Evolutionary conservation across 2,329 filamentous ascomycete species (phyloP).

Genomic region (Ascochyta viciae-villosae): DNA sequence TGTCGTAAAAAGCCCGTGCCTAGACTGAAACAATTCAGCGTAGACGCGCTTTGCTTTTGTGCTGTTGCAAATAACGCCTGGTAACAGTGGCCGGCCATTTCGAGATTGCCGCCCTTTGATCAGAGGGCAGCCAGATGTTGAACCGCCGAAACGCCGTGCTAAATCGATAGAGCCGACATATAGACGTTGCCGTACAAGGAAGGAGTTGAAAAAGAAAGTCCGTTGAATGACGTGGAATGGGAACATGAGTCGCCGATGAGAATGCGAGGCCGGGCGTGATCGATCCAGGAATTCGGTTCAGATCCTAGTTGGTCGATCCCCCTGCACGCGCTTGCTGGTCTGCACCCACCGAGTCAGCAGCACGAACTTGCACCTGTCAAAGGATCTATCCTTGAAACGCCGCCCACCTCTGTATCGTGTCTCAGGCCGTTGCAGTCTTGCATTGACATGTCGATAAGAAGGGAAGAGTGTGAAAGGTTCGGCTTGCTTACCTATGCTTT

Average conservation of each 20-base stretch:
- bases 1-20: constrained; percentile 32
- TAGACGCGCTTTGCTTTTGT: constrained; percentile 43
- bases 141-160: constrained; percentile 48
- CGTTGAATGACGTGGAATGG: constrained; percentile 16
- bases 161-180: constrained; percentile 38
- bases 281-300: constrained; percentile 18
- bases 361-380: constrained; percentile 23
- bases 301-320: constrained; percentile 35
- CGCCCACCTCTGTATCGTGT: constrained; percentile 7
- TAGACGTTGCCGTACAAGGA: constrained; percentile 18
- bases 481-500: constrained; percentile 49
- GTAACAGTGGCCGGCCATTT: constrained; percentile 29
- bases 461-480: background rate
- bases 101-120: constrained; percentile 32
- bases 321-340: constrained; percentile 29
- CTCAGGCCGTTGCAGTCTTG: constrained; percentile 17
- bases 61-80: constrained; percentile 29
- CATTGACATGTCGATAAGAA: background rate
- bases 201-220: constrained; percentile 17
- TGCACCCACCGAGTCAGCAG: constrained; percentile 35
- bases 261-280: constrained; percentile 20
- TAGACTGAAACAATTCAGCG: constrained; percentile 41
- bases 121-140: constrained; percentile 27
- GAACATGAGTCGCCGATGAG: constrained; percentile 21
- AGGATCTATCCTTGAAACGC: constrained; percentile 19